phyloP scores from a whole-genome alignment of 2,329 filamentous ascomycete genomes.

The Penicillium sp. region DNA sequence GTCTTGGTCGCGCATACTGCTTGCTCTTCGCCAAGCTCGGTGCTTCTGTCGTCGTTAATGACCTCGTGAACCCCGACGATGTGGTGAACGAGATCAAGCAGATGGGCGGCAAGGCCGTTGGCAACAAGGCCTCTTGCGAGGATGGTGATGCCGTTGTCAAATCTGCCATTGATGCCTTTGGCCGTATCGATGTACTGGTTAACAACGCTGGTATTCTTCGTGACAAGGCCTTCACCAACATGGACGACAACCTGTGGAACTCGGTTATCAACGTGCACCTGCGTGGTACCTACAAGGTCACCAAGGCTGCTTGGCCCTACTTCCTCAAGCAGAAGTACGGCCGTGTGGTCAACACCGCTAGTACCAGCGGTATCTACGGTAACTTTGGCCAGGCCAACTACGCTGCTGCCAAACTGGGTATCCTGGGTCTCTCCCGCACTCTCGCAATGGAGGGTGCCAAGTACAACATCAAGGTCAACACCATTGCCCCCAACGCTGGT shows the following conservation, averaged over 20 bases:
- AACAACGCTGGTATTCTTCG: slow-evolving; percentile 98
- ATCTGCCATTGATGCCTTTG: slow-evolving; percentile 86
- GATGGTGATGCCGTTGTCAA: slow-evolving; percentile 90
- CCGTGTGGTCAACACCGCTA: slow-evolving; percentile 93
- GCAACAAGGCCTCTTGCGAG: slow-evolving; percentile 88
- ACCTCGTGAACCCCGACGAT: slow-evolving; percentile 84
- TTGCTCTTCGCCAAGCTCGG: slow-evolving; percentile 81
- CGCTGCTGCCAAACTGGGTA: slow-evolving; percentile 83
- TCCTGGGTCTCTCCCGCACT: slow-evolving; percentile 90
- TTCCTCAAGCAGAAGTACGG: slow-evolving; percentile 99
- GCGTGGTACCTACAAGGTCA: slow-evolving; percentile 90
- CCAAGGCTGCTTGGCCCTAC: slow-evolving; percentile 96
- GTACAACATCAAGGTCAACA: slow-evolving; percentile 98
- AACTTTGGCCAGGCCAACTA: slow-evolving; percentile 99
- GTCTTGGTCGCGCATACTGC: slow-evolving; percentile 86
- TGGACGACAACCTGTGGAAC: slow-evolving; percentile 93
- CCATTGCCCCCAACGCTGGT: slow-evolving; percentile 94
- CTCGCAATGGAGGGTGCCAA: slow-evolving; percentile 90
- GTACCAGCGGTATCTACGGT: slow-evolving; percentile 94
- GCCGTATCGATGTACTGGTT: slow-evolving; percentile 88
- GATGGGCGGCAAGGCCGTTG: slow-evolving; percentile 80
- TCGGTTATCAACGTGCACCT: slow-evolving; percentile 89
- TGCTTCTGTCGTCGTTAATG: slow-evolving; percentile 87
- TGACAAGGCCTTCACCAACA: slow-evolving; percentile 96
- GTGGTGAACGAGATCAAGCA: slow-evolving; percentile 92